Conservation (phyloP, 2,329 filamentous ascomycete species). For the Westerdykella sp. region DNA sequence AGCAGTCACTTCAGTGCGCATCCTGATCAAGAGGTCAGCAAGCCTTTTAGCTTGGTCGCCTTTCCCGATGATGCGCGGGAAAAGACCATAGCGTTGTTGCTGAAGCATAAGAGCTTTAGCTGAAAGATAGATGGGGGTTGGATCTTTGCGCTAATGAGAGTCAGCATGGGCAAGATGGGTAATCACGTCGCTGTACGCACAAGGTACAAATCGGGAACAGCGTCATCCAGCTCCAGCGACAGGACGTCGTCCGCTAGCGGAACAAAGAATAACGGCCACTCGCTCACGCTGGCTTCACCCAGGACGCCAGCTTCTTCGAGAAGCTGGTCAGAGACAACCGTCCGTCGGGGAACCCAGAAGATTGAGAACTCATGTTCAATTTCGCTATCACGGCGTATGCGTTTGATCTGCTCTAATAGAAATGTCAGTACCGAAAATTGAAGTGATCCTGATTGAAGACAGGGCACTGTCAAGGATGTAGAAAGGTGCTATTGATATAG, state of each 20-base stretch:
- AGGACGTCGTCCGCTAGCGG: conserved; percentile 86
- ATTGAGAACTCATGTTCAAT: conserved; percentile 94
- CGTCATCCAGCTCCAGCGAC: conserved; percentile 81
- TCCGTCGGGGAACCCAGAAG: conserved; percentile 91
- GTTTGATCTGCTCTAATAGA: conserved; percentile 75
- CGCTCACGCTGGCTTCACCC: conserved; percentile 82
- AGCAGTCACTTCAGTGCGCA: conserved; percentile 82
- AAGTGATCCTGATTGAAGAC: conserved; percentile 16
- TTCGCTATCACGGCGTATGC: conserved; percentile 78
- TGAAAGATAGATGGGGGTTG: conserved; percentile 80
- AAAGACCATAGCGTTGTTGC: conserved; percentile 85
- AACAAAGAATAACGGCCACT: conserved; percentile 84
- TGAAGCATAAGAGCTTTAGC: conserved; percentile 91
- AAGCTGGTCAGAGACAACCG: conserved; percentile 82
- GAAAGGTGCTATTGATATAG: conserved; percentile 40
- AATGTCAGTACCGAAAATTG: conserved; percentile 46
- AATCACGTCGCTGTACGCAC: conserved; percentile 36
- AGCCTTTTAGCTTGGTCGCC: conserved; percentile 88
- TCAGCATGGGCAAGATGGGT: conserved; percentile 16
- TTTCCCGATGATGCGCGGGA: conserved; percentile 90
- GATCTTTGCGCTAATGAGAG: conserved; percentile 63
- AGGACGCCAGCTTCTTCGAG: conserved; percentile 89
- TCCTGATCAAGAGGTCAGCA: conserved; percentile 78
- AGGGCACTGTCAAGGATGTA: conserved; percentile 20
- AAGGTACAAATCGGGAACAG: conserved; percentile 82